phyloP scores from a whole-genome alignment of 2,329 filamentous ascomycete genomes.

The Epichloe aotearoae region DNA sequence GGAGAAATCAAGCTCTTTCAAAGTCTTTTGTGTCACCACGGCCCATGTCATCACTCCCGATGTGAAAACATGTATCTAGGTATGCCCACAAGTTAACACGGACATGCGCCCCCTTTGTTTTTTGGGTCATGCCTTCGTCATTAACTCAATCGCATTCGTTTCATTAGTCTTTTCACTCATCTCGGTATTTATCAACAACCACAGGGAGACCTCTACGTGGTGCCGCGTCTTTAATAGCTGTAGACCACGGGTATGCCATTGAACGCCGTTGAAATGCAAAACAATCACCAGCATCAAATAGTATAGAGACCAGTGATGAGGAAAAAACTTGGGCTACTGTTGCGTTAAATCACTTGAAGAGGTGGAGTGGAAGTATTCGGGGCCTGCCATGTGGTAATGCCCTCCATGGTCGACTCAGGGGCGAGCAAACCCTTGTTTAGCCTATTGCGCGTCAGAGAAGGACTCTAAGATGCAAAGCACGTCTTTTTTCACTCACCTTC shows the following conservation, averaged over 20 bases:
- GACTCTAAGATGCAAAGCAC: neutral
- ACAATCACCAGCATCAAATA: constrained; percentile 4
- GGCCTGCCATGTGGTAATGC: neutral
- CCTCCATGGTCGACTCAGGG: constrained; percentile 9
- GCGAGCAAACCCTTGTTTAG: constrained; percentile 18
- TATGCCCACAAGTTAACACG: too few species aligned
- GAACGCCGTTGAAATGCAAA: constrained; percentile 22
- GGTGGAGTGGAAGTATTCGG: constrained; percentile 1
- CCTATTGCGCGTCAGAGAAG: constrained; percentile 8
- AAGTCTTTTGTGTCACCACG: too few species aligned
- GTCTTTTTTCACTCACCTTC: constrained; percentile 46
- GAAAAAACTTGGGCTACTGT: neutral
- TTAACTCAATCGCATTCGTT: constrained; percentile 2
- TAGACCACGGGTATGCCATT: constrained; percentile 18
- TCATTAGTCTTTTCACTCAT: constrained; percentile 1
- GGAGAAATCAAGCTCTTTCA: too few species aligned
- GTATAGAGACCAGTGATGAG: neutral
- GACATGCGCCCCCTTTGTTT: neutral
- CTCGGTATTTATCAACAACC: neutral
- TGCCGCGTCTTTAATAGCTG: constrained; percentile 2
- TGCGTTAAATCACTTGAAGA: neutral
- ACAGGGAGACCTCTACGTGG: neutral
- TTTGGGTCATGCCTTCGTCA: neutral
- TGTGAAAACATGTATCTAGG: too few species aligned
- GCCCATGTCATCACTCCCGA: too few species aligned